Evolutionary conservation across 352 stramenopile genomes (phyloP), one percentile per base, ranked within the genome.

Genomic region (Globisporangium cederbergense): DNA sequence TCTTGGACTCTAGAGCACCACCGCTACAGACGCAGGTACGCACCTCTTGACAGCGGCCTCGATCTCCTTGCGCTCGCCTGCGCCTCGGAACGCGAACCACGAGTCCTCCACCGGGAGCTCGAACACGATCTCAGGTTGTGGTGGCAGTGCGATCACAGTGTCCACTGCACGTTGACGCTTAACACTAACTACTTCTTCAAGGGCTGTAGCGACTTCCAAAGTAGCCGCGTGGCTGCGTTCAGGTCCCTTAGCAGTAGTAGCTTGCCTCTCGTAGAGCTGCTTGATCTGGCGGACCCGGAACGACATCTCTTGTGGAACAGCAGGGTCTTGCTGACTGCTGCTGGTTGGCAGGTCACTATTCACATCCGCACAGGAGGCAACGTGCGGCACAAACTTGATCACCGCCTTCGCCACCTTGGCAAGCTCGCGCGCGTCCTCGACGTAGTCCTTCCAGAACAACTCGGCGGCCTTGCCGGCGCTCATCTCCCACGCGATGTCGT

Each of bases 401-500:
- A 81, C 67, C 4, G 67, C 60, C 18, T 58, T 65, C 43, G 75
- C 77, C n/a, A 83, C 66, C 22, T 53, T 46, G 34, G 73, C 45
- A n/a, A 86, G 75, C 28, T 86, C 68, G 0, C 63, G 65, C 13
- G 78, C 67, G 58, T 88, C 78, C 14, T 79, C 62, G 2, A 64
- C 66, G 55, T 81, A 85, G 58, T 88, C 76, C 4, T 72, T 66
- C 78, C 78, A 88, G 50, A 88, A 88, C 3, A 65, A 42, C 47
- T 73, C 68, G 20, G 78, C 72, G 9, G 68, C 42, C 22, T 67
- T 55, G n/a, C 73, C 76, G 0, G 51, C 60, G 46, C 65, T 81
- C 76, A 86, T 81, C 64, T 86, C 76, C 78, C 78, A 88, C 25
- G 60, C 65, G 38, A 88, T 66, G 4, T 65, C 54, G 61, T 85